Percentiles rank a stretch among this genome's conserved stretches.
phyloP scores from a whole-genome alignment of 1,139 yeast genomes.

The Lodderomyces beijingensis region DNA sequence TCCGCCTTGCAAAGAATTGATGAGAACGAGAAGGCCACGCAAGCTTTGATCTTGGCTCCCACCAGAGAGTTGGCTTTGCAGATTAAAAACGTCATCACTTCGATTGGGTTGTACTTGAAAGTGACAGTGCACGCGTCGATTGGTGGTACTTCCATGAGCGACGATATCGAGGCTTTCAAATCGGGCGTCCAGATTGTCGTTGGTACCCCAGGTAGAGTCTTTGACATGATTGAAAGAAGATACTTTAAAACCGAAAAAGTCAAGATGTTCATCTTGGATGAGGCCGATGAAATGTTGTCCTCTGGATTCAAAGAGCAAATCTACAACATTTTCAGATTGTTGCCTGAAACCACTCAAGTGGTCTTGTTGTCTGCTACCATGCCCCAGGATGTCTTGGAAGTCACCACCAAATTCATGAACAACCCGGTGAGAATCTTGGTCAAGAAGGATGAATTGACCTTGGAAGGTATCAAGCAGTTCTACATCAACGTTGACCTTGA shows the following conservation, averaged over 20 bases:
- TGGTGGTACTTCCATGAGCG: conserved; percentile 94
- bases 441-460: conserved; percentile 96
- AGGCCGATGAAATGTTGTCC: conserved; percentile 98
- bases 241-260: conserved; percentile 82
- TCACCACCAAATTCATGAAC: conserved; percentile 95
- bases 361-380: conserved; percentile 95
- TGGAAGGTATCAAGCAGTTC: conserved; percentile 98
- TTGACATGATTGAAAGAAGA: conserved; percentile 95
- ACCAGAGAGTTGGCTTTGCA: conserved; percentile 98
- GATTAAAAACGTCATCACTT: conserved; percentile 93
- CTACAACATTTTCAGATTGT: conserved; percentile 90
- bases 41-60: conserved; percentile 95
- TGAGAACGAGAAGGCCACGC: conserved; percentile 69
- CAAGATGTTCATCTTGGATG: conserved; percentile 97
- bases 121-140: conserved; percentile 96
- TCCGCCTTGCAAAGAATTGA: conserved; percentile 94
- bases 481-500: conserved; percentile 92
- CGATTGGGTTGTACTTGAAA: conserved; percentile 90
- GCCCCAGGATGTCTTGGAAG: conserved; percentile 96
- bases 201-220: conserved; percentile 99
- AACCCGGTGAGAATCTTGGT: conserved; percentile 96
- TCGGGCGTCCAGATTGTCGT: conserved; percentile 95
- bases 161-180: conserved; percentile 88
- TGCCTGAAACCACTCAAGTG: conserved; percentile 94
- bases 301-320: conserved; percentile 98